phyloP scores from a whole-genome alignment of 2,329 filamentous ascomycete species.

The Neocatenulostroma microsporum region DNA sequence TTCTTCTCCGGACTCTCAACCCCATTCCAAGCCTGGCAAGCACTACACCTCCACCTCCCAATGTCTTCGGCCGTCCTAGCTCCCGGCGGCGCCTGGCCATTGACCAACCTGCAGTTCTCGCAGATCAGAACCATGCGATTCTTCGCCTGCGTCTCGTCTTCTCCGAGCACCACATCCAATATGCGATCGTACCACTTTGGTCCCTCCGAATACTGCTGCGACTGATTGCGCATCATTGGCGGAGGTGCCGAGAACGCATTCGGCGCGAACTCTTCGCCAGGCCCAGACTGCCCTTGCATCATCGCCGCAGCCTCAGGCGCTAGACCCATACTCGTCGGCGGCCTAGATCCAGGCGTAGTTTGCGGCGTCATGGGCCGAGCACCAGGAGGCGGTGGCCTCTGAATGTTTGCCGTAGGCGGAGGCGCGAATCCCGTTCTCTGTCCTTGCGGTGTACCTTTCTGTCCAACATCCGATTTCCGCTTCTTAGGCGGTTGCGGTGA shows the following conservation, averaged over 20 bases:
- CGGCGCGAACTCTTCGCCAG: constrained; percentile 60
- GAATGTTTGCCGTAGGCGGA: constrained; percentile 60
- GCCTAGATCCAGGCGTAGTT: constrained; percentile 6
- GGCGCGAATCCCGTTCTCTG: constrained; percentile 52
- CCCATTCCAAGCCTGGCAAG: constrained; percentile 76
- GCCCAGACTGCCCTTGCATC: constrained; percentile 15
- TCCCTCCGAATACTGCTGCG: constrained; percentile 22
- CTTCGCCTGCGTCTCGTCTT: constrained; percentile 87
- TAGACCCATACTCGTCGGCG: constrained; percentile 2
- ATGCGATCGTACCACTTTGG: constrained; percentile 88
- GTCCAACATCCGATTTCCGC: constrained; percentile 17
- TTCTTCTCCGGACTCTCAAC: constrained; percentile 67
- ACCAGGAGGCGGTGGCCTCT: constrained; percentile 22
- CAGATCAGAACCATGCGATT: constrained; percentile 89
- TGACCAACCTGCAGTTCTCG: constrained; percentile 72
- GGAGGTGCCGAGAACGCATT: constrained; percentile 51
- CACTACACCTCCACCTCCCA: constrained; percentile 79
- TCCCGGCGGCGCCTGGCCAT: constrained; percentile 90
- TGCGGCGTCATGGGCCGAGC: constrained; percentile 6
- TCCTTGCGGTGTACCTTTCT: constrained; percentile 32
- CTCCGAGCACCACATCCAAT: constrained; percentile 82
- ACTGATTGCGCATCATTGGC: constrained; percentile 10
- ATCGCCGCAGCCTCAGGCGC: constrained; percentile 48
- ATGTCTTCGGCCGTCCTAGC: constrained; percentile 68
- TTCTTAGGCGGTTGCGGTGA: constrained; percentile 31